These are phyloP conservation scores for Pouteria glomerata DNA, from an alignment of 148 eudicot genomes.

Conservation along the genomic window DNA sequence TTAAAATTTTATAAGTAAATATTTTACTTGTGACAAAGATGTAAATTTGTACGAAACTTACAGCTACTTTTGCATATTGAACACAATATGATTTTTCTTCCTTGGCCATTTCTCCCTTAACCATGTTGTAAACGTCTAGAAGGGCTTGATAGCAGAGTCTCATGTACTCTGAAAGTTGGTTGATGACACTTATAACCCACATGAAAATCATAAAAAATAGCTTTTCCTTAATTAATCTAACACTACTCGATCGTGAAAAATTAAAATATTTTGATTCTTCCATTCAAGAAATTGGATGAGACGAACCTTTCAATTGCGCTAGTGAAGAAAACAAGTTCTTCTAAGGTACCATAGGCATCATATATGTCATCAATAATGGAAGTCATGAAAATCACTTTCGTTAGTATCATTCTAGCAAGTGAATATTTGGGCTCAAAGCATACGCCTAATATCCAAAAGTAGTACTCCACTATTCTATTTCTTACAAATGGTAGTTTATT, in stretches of 20 bases:
- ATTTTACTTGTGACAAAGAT: background rate
- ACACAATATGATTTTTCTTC: slow-evolving; percentile 24
- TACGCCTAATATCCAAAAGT: slow-evolving; percentile 27
- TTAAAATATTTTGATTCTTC: background rate
- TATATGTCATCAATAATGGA: slow-evolving; percentile 38
- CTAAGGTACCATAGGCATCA: slow-evolving; percentile 26
- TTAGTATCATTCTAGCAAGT: slow-evolving; percentile 16
- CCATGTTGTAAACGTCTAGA: slow-evolving; percentile 30
- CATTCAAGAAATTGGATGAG: background rate
- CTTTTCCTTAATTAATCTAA: background rate
- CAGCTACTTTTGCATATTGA: slow-evolving; percentile 28
- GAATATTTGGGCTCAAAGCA: slow-evolving; percentile 32
- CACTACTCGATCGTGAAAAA: background rate
- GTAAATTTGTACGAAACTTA: background rate
- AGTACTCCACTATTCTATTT: slow-evolving; percentile 39
- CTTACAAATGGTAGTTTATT: slow-evolving; percentile 26
- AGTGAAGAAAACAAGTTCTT: slow-evolving; percentile 32
- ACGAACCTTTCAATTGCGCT: slow-evolving; percentile 34
- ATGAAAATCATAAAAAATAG: slow-evolving; percentile 20
- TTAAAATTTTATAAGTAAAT: background rate
- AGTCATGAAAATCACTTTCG: slow-evolving; percentile 13
- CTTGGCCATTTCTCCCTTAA: slow-evolving; percentile 29
- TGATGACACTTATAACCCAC: slow-evolving; percentile 28
- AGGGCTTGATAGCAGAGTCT: slow-evolving; percentile 21
- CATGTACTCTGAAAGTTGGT: slow-evolving; percentile 40